Percentiles rank a stretch among this genome's conserved stretches.
These are phyloP conservation scores for Vaccinium corymbosum DNA, from an alignment of 148 eudicot genomes.

Conservation along the genomic window DNA sequence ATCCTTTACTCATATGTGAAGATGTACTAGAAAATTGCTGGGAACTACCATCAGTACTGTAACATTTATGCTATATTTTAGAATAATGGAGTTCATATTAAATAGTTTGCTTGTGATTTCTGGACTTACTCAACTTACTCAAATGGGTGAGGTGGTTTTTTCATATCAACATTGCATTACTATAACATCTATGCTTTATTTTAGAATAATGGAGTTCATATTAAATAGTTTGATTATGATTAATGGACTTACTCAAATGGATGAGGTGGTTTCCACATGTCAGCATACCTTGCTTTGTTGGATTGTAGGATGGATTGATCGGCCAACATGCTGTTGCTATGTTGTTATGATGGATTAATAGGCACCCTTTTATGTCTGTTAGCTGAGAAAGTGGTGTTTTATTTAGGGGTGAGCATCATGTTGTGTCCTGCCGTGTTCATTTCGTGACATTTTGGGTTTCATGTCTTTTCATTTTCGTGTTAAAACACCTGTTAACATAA, in stretches of 20 bases:
- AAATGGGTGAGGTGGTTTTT: neutral
- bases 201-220: neutral
- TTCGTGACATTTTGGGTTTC: no score
- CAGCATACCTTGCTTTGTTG: neutral
- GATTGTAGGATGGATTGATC: neutral
- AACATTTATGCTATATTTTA: neutral
- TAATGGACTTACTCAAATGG: neutral
- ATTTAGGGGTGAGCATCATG: neutral
- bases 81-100: neutral
- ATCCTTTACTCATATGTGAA: neutral
- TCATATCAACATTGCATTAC: neutral
- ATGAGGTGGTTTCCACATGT: neutral
- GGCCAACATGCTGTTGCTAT: neutral
- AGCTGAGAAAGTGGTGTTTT: neutral
- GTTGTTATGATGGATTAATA: neutral
- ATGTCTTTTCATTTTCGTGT: no score
- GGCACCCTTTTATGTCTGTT: neutral
- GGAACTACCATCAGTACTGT: neutral
- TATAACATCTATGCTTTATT: slow-evolving; percentile 5
- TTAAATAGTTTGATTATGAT: neutral
- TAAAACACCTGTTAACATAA: no score
- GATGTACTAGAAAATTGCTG: neutral
- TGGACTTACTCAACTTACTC: neutral
- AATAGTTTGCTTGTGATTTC: slow-evolving; percentile 5
- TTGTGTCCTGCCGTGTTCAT: no score